Conservation (phyloP, 257 asterid species). For the Salvia splendens region DNA sequence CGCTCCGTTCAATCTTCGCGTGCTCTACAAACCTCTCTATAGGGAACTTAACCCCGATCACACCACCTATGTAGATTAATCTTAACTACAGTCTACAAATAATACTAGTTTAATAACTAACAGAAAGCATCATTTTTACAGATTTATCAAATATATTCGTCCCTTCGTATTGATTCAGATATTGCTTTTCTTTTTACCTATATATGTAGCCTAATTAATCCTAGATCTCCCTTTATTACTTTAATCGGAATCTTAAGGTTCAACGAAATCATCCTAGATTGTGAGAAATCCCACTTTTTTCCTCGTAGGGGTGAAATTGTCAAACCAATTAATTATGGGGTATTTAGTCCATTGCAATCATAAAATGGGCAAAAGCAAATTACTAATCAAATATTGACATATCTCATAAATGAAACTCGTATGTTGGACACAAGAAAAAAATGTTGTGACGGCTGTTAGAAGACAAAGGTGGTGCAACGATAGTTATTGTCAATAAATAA, state of each 20-base stretch:
- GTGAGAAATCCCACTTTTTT: constrained; percentile 19
- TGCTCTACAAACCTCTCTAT: too few species aligned
- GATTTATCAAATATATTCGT: constrained; percentile 8
- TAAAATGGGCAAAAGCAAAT: background rate
- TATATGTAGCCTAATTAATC: constrained; percentile 14
- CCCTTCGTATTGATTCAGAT: constrained; percentile 27
- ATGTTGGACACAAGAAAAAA: too few species aligned
- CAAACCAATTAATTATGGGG: constrained; percentile 12
- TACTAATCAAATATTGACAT: background rate
- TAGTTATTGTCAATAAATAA: too few species aligned
- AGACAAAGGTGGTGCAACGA: too few species aligned
- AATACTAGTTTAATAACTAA: background rate
- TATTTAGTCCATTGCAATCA: constrained; percentile 1
- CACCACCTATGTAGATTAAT: background rate
- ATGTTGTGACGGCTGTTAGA: too few species aligned
- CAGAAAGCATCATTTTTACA: constrained; percentile 21
- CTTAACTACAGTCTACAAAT: background rate
- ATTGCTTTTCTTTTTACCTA: constrained; percentile 24
- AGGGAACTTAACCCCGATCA: too few species aligned
- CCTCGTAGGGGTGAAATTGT: constrained; percentile 26
- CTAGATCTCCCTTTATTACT: constrained; percentile 14
- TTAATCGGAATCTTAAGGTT: constrained; percentile 33
- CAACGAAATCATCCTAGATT: constrained; percentile 40
- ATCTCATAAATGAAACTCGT: too few species aligned
- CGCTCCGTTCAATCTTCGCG: too few species aligned